These are phyloP conservation scores for Xylariaceae sp. DNA, from an alignment of 2,329 filamentous ascomycete genomes.

Conservation along the genomic window DNA sequence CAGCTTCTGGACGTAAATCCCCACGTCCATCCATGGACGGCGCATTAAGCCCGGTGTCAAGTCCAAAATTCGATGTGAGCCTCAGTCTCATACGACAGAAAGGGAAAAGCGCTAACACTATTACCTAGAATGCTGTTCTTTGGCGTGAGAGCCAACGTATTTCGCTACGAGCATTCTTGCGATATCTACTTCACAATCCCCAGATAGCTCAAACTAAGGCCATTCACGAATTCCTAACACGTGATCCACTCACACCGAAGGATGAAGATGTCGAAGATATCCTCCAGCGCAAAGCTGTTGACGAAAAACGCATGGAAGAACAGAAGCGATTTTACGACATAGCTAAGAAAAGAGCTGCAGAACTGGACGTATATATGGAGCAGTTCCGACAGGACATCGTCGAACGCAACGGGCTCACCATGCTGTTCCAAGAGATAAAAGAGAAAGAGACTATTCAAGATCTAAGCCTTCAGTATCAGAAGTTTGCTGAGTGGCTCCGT, in stretches of 20 bases:
- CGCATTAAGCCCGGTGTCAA: slow-evolving; percentile 36
- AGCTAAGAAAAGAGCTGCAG: slow-evolving; percentile 83
- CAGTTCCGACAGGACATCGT: slow-evolving; percentile 72
- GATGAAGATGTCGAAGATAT: slow-evolving; percentile 88
- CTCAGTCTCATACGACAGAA: background rate
- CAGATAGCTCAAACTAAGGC: slow-evolving; percentile 82
- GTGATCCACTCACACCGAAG: slow-evolving; percentile 70
- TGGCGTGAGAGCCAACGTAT: slow-evolving; percentile 90
- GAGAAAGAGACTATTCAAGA: slow-evolving; percentile 86
- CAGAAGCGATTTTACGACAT: slow-evolving; percentile 96
- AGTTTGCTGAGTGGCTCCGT: slow-evolving; percentile 96
- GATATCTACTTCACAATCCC: slow-evolving; percentile 80
- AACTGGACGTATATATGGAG: slow-evolving; percentile 98
- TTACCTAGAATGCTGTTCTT: slow-evolving; percentile 62
- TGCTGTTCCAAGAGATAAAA: slow-evolving; percentile 89
- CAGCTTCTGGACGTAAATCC: slow-evolving; percentile 38
- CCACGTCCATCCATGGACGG: slow-evolving; percentile 47
- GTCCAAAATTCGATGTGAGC: slow-evolving; percentile 36
- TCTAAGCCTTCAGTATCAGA: slow-evolving; percentile 92
- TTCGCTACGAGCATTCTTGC: slow-evolving; percentile 87
- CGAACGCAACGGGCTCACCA: slow-evolving; percentile 82
- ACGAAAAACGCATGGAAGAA: slow-evolving; percentile 87
- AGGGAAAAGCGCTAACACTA: slow-evolving; percentile 36
- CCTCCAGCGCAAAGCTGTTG: slow-evolving; percentile 74
- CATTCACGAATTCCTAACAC: slow-evolving; percentile 80